Base-by-base conservation (phyloP, 495 filamentous ascomycete genomes). In the Penicillium egyptiacum region DNA sequence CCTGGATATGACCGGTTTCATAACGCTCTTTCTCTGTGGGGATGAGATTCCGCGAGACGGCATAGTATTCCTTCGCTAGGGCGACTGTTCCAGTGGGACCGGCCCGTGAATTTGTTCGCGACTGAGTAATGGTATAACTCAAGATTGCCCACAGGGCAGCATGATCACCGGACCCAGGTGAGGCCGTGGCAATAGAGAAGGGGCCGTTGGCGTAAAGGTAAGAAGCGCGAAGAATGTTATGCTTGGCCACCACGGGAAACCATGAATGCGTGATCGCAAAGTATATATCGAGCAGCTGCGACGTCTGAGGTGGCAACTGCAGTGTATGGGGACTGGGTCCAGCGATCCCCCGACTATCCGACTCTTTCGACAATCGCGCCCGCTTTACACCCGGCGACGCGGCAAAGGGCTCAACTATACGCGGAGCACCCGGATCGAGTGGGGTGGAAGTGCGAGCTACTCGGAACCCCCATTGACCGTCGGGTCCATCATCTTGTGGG, bases 201-300 rank as follows among this genome's bases (percentile, higher is more conserved):
- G 79, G 48, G 56, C 77, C 40, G 70, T 79, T 79, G 48, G 78
- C 72, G 56, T 81, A 80, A 41, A 75, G 67, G 66, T 83, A 81
- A 16, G 77, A 76, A 12, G 77, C 68, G 45, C 79, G 79, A 6
- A 85, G 71, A 11, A 90, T 73, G 54, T 83, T 84, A 63, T 88
- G 84, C 63, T 88, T 89, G 25, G 88, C 84, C 31, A 86, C 72
- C 39, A 90, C 83, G 4, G 88, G 88, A 17, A 90, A 79, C 88
- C 88, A 91, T 11, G 78, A 79, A 64, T 89, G 84, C 3, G 88
- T 90, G 51, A 84, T 82, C 4, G 87, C 82, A 62, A 90, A 90
- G 63, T 88, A 90, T 7, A 86, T 76, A 62, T 91, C 86, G 22
- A 91, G 71, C 3, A 90, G 70, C 28, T 81, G 80, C 62, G 86